These are phyloP conservation scores for Przewalskia tangutica DNA, from an alignment of 257 asterid genomes.

Conservation along the genomic window DNA sequence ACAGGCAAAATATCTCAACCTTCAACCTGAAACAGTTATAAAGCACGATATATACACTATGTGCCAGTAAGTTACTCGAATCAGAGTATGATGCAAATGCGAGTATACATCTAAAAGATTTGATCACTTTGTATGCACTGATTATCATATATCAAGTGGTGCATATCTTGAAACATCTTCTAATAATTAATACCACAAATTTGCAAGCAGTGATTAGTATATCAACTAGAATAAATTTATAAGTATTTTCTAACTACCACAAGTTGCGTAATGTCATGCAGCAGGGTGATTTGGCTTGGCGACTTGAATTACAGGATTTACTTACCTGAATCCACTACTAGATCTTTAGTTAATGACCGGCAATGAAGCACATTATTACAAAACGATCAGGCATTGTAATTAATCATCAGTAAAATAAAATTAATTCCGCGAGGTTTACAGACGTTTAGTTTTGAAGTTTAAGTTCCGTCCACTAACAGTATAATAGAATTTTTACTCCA, in stretches of 20 bases:
- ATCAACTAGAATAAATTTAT: no score
- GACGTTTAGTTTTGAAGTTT: not conserved
- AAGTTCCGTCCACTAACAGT: not conserved
- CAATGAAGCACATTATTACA: conserved; percentile 42
- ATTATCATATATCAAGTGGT: not conserved
- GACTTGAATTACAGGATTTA: conserved; percentile 59
- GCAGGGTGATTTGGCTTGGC: conserved; percentile 61
- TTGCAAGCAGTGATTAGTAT: not conserved
- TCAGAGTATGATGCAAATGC: no score
- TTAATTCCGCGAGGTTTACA: not conserved
- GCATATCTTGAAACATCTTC: not conserved
- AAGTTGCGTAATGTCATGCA: conserved; percentile 11
- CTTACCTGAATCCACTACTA: conserved; percentile 46
- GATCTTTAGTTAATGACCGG: conserved; percentile 39
- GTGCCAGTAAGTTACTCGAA: no score
- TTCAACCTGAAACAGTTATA: no score
- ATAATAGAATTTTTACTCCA: no score
- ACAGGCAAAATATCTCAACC: no score
- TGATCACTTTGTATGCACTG: not conserved
- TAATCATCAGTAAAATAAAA: not conserved
- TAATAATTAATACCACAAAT: not conserved
- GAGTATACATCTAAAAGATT: no score
- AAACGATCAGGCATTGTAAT: conserved; percentile 42
- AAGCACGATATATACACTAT: no score
- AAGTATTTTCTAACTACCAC: conserved; percentile 1